These are phyloP conservation scores for Zychaea mexicana DNA, from an alignment of 371 early-diverging fungal genomes.

Conservation along the genomic window DNA sequence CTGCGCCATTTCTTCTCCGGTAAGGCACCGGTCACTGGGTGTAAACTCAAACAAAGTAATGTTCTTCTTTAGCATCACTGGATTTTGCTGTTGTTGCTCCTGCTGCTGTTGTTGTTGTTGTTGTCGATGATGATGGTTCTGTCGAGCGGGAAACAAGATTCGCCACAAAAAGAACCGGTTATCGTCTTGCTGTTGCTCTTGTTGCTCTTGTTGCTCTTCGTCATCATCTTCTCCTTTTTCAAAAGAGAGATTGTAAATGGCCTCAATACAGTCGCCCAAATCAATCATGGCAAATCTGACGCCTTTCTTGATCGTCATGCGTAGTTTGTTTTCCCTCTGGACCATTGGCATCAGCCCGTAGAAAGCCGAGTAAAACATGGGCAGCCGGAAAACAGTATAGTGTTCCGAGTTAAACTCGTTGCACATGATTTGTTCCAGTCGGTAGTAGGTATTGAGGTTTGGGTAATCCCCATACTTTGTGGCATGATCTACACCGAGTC, in stretches of 20 bases:
- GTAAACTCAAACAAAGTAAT: slow-evolving; percentile 23
- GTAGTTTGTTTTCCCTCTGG: slow-evolving; percentile 20
- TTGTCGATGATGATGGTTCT: too few species aligned
- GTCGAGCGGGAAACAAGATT: too few species aligned
- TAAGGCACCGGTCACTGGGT: neutral
- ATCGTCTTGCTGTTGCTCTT: neutral
- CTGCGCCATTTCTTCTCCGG: slow-evolving; percentile 16
- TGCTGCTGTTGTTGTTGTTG: neutral
- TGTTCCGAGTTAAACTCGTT: slow-evolving; percentile 18
- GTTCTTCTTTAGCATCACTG: slow-evolving; percentile 21
- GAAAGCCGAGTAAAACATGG: slow-evolving; percentile 20
- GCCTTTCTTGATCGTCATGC: slow-evolving; percentile 26
- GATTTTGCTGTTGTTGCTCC: too few species aligned
- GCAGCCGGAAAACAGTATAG: slow-evolving; percentile 22
- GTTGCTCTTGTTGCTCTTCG: too few species aligned
- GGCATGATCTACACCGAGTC: slow-evolving; percentile 27
- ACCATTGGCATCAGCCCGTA: slow-evolving; percentile 31
- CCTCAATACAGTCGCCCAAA: slow-evolving; percentile 28
- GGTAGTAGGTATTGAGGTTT: slow-evolving; percentile 12
- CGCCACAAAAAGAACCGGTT: neutral
- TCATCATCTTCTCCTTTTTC: neutral
- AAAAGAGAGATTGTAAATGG: slow-evolving; percentile 16
- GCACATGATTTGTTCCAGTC: slow-evolving; percentile 27
- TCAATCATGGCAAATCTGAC: slow-evolving; percentile 25
- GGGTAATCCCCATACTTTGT: neutral